These are phyloP conservation scores for Purpureocillium lavendulum DNA, from an alignment of 2,329 filamentous ascomycete species.

Conservation along the genomic window DNA sequence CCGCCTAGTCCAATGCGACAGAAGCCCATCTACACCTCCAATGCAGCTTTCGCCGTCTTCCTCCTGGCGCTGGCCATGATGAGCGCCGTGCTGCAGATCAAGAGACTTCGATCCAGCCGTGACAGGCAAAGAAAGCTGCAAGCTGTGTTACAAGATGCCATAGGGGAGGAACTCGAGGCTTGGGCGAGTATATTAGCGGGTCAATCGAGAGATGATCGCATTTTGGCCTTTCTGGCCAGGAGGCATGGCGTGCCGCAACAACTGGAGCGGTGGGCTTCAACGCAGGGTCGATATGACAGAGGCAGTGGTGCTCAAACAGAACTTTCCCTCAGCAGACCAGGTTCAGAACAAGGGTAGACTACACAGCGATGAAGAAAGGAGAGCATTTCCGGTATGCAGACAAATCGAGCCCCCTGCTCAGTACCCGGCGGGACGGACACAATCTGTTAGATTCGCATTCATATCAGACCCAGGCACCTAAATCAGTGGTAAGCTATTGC, in stretches of 20 bases:
- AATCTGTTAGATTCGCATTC: no score
- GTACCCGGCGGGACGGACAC: no score
- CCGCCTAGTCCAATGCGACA: no score
- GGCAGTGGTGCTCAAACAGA: no score
- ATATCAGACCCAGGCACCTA: no score
- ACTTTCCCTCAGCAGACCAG: no score
- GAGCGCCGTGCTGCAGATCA: conserved; percentile 2
- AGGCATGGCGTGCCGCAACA: conserved; percentile 2
- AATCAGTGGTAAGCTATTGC: no score
- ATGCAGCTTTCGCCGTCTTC: conserved; percentile 7
- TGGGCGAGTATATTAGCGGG: conserved; percentile 2
- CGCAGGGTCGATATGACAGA: no score
- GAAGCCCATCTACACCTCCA: conserved; percentile 6
- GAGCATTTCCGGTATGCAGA: no score
- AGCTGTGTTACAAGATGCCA: conserved; percentile 2
- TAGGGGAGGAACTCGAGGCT: conserved; percentile 3
- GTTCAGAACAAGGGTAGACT: no score
- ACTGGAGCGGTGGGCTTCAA: not conserved
- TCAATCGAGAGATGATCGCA: conserved; percentile 10
- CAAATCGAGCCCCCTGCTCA: no score
- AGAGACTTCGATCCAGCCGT: conserved; percentile 22
- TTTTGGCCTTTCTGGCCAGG: conserved; percentile 9
- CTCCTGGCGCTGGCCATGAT: conserved; percentile 6
- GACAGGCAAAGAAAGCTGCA: conserved; percentile 1
- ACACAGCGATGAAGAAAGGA: no score